Evolutionary conservation across 208 protist species (phyloP).

Genomic region (Trypanosoma platydactyli): DNA sequence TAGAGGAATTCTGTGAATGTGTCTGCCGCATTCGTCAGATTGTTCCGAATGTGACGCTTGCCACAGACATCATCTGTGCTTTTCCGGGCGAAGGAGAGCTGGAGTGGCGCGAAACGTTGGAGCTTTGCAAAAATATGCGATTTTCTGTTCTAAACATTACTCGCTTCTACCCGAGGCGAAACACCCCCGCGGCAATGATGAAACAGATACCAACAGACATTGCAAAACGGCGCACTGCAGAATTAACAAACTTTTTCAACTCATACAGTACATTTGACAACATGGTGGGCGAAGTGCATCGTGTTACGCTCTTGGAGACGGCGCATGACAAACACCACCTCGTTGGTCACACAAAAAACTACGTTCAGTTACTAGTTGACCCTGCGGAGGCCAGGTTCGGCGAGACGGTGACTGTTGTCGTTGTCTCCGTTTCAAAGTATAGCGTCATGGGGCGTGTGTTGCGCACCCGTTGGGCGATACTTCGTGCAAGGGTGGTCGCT

Average conservation of each 20-base stretch:
- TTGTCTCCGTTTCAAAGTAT: conserved; percentile 37
- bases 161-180: conserved; percentile 85
- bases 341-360: conserved; percentile 67
- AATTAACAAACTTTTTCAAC: conserved; percentile 53
- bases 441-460: conserved; percentile 33
- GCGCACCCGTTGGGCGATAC: conserved; percentile 7
- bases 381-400: conserved; percentile 36
- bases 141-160: conserved; percentile 86
- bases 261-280: conserved; percentile 39
- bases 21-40: conserved; percentile 35
- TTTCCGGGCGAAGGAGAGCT: conserved; percentile 74
- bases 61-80: conserved; percentile 87
- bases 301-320: conserved; percentile 51
- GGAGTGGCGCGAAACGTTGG: conserved; percentile 71
- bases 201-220: conserved; percentile 38
- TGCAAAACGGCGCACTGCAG: conserved; percentile 36
- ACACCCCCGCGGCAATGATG: conserved; percentile 83
- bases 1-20: conserved; percentile 55
- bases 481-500: not conserved
- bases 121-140: conserved; percentile 28
- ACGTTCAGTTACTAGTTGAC: conserved; percentile 60
- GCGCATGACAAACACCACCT: conserved; percentile 52
- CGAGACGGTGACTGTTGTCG: conserved; percentile 32
- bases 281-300: conserved; percentile 38
- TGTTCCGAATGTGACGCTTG: conserved; percentile 53